Conservation (phyloP, 257 asterid species). For the Nemophila menziesii region DNA sequence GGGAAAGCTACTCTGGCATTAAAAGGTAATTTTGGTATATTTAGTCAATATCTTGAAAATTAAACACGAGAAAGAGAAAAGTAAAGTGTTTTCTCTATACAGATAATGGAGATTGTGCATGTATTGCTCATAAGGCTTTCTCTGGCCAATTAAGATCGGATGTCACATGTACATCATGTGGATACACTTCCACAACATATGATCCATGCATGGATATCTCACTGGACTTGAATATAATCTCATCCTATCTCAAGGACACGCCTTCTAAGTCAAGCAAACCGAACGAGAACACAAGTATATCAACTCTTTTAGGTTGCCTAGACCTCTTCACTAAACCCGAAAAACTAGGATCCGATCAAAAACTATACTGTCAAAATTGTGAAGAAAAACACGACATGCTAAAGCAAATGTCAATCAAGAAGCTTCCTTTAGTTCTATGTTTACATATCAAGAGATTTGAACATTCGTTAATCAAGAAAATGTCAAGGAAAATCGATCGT, state of each 20-base stretch:
- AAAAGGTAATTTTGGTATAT: conserved; percentile 31
- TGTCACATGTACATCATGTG: conserved; percentile 62
- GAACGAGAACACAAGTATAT: conserved; percentile 20
- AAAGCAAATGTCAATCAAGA: conserved; percentile 61
- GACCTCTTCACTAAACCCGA: conserved; percentile 60
- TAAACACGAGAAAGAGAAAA: not conserved
- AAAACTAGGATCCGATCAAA: conserved; percentile 52
- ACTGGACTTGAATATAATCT: conserved; percentile 32
- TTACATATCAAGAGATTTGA: conserved; percentile 64
- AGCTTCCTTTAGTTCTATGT: conserved; percentile 55
- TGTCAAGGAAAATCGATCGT: conserved; percentile 53
- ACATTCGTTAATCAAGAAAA: conserved; percentile 43
- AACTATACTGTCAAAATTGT: conserved; percentile 52
- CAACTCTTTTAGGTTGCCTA: conserved; percentile 44
- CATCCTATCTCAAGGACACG: conserved; percentile 12
- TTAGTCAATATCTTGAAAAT: not conserved
- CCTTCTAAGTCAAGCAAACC: conserved; percentile 28
- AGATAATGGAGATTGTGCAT: conserved; percentile 53
- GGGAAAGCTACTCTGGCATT: conserved; percentile 28
- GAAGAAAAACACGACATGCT: conserved; percentile 38
- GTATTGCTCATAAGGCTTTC: conserved; percentile 57
- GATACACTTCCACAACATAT: conserved; percentile 62
- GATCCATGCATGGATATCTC: conserved; percentile 68
- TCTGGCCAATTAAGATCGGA: conserved; percentile 66
- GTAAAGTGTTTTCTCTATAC: conserved; percentile 13